Base-by-base conservation (phyloP, 2,329 filamentous ascomycete species). In the Didymella segeticola region DNA sequence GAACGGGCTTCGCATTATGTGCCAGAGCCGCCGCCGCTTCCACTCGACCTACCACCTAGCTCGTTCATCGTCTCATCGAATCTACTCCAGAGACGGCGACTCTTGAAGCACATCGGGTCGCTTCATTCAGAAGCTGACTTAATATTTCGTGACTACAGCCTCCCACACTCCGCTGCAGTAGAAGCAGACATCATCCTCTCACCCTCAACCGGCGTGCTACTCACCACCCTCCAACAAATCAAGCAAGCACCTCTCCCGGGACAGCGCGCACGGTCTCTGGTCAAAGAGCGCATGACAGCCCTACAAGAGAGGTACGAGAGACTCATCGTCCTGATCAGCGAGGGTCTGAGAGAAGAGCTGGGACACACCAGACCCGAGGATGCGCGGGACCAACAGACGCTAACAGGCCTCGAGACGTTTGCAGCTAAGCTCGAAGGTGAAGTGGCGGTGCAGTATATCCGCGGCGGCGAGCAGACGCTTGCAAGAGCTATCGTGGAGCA, bases 131-230 rank as follows among this genome's bases (percentile, higher is more conserved):
- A 66, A 1, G 75, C 83, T 6, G 75, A 80, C 1, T 73, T 89
- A 25, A 75, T 89, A 8, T 87, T 89, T 58, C 80, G 87, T 42
- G 85, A 89, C 59, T 86, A 85, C 53, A 71, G 71, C 4, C 46
- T 65, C 9, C 61, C 63, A 4, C 61, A 67, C 45, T 67, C 60
- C 7, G 37, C 60, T 17, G 25, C 39, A 1, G 75, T 78, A 5
- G 89, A 91, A 69, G 88, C 90, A 2, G 92, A 96, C 63, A 73
- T 96, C 3, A 83, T 89, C 1, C 64, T 93, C 5, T 90, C 90
- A 0, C 86, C 90, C 0, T 80, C 78, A 0, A 85, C 83, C 0
- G 91, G 89, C 0, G 76, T 96, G 2, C 72, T 96, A 1, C 67
- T 89, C 17, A 90, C 90, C 1, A 89, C 84, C 0, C 76, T 93